Base-by-base conservation (phyloP, 2,329 filamentous ascomycete genomes). In the Coniochaeta prunicola region DNA sequence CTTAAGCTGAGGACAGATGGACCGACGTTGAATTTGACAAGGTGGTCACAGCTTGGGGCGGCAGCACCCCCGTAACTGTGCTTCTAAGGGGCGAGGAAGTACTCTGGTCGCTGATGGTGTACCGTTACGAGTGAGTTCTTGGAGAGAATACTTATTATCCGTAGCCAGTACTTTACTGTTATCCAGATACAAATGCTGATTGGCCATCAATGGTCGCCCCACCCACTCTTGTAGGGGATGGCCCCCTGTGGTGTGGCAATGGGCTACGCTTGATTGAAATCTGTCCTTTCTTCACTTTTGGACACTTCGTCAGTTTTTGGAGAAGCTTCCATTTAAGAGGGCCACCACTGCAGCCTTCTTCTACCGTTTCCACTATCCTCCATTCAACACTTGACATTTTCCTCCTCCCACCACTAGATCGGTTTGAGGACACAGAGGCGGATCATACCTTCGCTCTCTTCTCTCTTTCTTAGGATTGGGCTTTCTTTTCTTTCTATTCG, bases 231-330 rank as follows among this genome's bases (percentile, higher is more conserved):
- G 63, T 75, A 76, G 65, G 76, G 73, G 61, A 76, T 76, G 38
- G 28, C 55, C 65, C 70, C 69, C 69, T 70, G 70, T 71, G 65
- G 68, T 71, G 69, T 64, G 65, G 68, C 64, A 48, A 53, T 40
- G 48, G 55, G 53, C 57, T 59, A 59, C 59, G 62, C 57, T 57
- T 63, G 61, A 64, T 69, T 76, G 76, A 75, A 77, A 79, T 78
- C 74, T 79, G 76, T 77, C 76, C 76, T 79, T 75, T 77, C 74
- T 69, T 66, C 69, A 73, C 67, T 76, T 40, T 30, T 58, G 74
- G 75, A 77, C 76, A 78, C 74, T 77, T 50, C 45, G 45, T 50
- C 67, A 66, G 73, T 69, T 66, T 58, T 58, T 54, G 48, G 57
- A 58, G 50, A 40, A 55, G 48, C 57, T 53, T 56, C 33, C 57